Evolutionary conservation across 2,329 filamentous ascomycete species (phyloP), one percentile per base, ranked within the genome.

Genomic region (Verruconis gallopava): DNA sequence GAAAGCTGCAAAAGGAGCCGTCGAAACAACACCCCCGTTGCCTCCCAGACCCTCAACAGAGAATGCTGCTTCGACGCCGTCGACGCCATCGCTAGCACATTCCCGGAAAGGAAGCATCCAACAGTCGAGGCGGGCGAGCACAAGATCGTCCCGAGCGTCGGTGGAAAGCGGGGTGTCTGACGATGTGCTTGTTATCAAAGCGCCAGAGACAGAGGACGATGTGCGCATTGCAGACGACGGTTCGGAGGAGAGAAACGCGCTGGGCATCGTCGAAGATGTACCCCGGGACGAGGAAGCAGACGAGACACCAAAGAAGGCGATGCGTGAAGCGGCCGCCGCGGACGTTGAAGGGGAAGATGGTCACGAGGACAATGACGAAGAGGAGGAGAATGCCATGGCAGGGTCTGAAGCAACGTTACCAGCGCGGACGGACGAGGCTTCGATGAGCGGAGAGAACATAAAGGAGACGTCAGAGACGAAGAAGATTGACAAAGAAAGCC

Each of bases 111-210:
- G 25, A n/a, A 30, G 25, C 25, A n/a, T n/a, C n/a, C 25, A 30
- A n/a, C 25, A 30, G 6, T 30, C 25, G 25, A 9, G 25, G n/a
- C 25, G 25, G n/a, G n/a, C 9, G 6, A 9, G 9, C 5, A 40
- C 15, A 32, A 40, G 25, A 12, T 3, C 33, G 3, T n/a, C n/a
- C 9, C 30, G 14, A 19, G 9, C 22, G 11, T 30, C 11, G 18
- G 5, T 40, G 15, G 25, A 40, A 19, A 25, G 21, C 12, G 5
- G n/a, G 25, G 32, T 30, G 18, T 19, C 30, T 12, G 38, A 40
- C 21, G 25, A 40, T 3, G 18, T 42, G 4, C 21, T 37, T 5
- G 17, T 42, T 14, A 42, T 37, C 11, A 15, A 20, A 22, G 40
- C 30, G 21, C 38, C 38, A 2, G 12, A 33, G 15, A 28, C 25